These are phyloP conservation scores for Eucalyptus tenuipes DNA, from an alignment of 345 rosid genomes.

Conservation along the genomic window DNA sequence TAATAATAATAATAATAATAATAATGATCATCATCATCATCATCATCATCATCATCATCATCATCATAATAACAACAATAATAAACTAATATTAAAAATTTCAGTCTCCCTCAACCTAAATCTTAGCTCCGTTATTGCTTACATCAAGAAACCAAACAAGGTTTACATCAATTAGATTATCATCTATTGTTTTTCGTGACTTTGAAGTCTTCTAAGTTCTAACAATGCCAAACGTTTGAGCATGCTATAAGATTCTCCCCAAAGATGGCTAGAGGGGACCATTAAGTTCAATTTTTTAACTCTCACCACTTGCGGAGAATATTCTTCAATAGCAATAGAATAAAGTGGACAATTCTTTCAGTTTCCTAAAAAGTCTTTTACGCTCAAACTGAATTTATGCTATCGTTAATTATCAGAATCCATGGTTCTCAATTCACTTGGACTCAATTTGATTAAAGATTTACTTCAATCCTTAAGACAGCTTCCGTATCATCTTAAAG, in stretches of 20 bases:
- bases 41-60: too few relatives aligned
- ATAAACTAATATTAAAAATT: too few relatives aligned
- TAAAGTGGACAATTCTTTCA: background rate
- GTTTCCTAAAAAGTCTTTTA: background rate
- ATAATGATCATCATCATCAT: too few relatives aligned
- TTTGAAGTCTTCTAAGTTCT: background rate
- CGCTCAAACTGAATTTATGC: background rate
- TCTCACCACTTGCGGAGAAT: background rate
- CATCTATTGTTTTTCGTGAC: background rate
- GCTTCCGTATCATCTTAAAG: background rate
- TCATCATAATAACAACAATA: too few relatives aligned
- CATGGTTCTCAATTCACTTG: background rate
- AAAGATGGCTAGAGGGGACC: background rate
- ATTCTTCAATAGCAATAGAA: background rate
- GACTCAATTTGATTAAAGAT: background rate
- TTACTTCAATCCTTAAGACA: background rate
- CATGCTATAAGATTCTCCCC: background rate
- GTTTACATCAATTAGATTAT: background rate
- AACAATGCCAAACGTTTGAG: background rate
- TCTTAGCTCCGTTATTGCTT: too few relatives aligned
- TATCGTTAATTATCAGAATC: background rate
- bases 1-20: too few relatives aligned
- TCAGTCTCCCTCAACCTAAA: too few relatives aligned
- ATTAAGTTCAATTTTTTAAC: background rate
- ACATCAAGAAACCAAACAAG: background rate